Base-by-base conservation (phyloP, 345 rosid species). In the Aquilaria malaccensis region DNA sequence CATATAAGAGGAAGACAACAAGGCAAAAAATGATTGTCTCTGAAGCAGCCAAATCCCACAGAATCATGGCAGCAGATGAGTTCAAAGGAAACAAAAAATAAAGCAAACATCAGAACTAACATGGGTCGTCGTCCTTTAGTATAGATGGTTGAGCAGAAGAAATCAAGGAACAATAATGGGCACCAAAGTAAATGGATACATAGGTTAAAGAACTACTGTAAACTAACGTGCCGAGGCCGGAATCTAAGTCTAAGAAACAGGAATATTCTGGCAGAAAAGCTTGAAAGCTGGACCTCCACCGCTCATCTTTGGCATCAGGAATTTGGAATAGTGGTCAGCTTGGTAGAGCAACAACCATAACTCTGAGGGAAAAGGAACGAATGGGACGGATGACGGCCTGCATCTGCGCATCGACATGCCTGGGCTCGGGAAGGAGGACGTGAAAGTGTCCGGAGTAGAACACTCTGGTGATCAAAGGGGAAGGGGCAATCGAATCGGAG, bases 211-310 rank as follows among this genome's bases (percentile, higher is more conserved):
- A 37, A 37, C 43, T 37, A 37, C 43, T 32, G 1, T 61, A n/a
- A 13, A 45, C 33, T 1, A 51, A 33, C 49, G 33, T 37, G 50
- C 65, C 49, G 56, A 48, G 50, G 72, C 71, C 75, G 77, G 84
- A 78, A 79, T 65, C 73, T 50, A 83, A 52, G 63, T 9, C 13
- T 79, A 78, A 13, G 81, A 86, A 30, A 77, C 71, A 65, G 79
- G 83, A 77, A 86, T 86, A 68, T 80, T 79, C 55, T 80, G 74
- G 56, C 94, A 89, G 73, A 86, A 86, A 67, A 86, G 89, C 81
- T 75, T 86, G 73, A 86, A 73, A 62, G 82, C 87, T 33, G 83
- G 80, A 79, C 81, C 84, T 56, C 70, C 63, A 65, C 61, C 67
- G 59, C 62, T 57, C 72, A 75, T 68, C 58, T 67, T 61, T 46